A percentile compares a stretch with the other conserved stretches of the same genome.
Evolutionary conservation across 305 asterid species (phyloP).

Genomic region (Vinca major): DNA sequence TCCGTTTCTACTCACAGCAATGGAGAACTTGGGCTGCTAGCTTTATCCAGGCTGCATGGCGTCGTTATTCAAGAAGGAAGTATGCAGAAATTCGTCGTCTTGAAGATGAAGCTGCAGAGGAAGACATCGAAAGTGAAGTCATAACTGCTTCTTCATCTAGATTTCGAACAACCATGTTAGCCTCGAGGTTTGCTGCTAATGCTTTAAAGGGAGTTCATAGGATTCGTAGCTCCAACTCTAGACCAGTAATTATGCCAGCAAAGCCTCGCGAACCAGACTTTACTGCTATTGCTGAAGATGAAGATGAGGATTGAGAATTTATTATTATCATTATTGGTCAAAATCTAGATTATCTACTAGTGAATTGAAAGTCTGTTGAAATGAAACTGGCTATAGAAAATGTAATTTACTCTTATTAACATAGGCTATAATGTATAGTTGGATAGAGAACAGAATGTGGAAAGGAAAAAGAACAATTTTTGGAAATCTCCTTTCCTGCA

Average conservation of each 20-base stretch:
- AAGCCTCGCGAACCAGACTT: conserved; percentile 56
- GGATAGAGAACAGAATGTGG: neutral
- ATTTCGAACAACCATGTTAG: conserved; percentile 50
- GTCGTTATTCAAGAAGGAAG: conserved; percentile 59
- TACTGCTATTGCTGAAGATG: neutral
- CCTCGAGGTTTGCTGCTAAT: conserved; percentile 67
- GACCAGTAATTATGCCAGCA: conserved; percentile 24
- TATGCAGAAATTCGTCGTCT: conserved; percentile 36
- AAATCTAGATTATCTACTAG: neutral
- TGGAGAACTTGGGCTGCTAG: conserved; percentile 99
- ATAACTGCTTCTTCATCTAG: conserved; percentile 22
- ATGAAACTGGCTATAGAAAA: neutral
- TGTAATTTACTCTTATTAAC: neutral
- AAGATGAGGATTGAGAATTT: neutral
- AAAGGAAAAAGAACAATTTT: neutral
- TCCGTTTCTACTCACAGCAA: conserved; percentile 87
- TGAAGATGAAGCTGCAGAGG: conserved; percentile 37
- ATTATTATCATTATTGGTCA: too few species aligned
- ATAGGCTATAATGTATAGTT: neutral
- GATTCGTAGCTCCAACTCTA: conserved; percentile 30
- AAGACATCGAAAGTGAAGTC: conserved; percentile 26
- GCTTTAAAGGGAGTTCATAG: conserved; percentile 55
- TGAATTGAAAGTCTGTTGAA: neutral
- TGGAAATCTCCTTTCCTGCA: neutral
- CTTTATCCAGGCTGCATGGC: conserved; percentile 88